These are phyloP conservation scores for Scleroderma citrinum DNA, from an alignment of 768 basidiomycete genomes.

Conservation along the genomic window DNA sequence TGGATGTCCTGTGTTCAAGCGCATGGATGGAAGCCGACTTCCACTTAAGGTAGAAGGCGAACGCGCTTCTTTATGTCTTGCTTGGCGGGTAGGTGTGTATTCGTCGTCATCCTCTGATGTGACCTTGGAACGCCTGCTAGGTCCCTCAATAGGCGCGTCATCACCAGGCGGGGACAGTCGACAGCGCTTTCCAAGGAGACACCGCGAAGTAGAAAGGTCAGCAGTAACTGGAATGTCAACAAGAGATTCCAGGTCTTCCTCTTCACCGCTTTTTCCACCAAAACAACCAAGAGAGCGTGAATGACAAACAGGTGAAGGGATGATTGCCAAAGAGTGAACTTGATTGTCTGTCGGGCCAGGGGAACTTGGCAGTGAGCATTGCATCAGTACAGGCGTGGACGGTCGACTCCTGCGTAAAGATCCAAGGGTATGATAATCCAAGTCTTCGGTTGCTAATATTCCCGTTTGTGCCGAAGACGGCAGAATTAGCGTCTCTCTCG, in stretches of 20 bases:
- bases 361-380: background rate
- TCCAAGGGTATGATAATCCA: background rate
- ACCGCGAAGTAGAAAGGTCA: background rate
- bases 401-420: background rate
- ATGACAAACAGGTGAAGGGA: too few relatives aligned
- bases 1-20: background rate
- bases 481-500: too few relatives aligned
- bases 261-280: background rate
- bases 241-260: background rate
- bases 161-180: background rate
- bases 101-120: constrained; percentile 1
- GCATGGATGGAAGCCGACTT: background rate
- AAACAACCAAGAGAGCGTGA: too few relatives aligned
- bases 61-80: background rate
- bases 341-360: background rate
- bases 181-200: constrained; percentile 10
- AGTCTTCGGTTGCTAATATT: too few relatives aligned
- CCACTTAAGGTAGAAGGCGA: background rate
- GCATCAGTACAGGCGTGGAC: background rate
- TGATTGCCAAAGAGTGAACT: background rate
- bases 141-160: constrained; percentile 1
- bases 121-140: constrained; percentile 6
- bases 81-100: background rate
- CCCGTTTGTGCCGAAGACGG: too few relatives aligned
- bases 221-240: background rate